A percentile compares a stretch with the other conserved stretches of the same genome.
These are phyloP conservation scores for Tetrahymena thermophila DNA, from an alignment of 73 alveolate species.

Conservation along the genomic window DNA sequence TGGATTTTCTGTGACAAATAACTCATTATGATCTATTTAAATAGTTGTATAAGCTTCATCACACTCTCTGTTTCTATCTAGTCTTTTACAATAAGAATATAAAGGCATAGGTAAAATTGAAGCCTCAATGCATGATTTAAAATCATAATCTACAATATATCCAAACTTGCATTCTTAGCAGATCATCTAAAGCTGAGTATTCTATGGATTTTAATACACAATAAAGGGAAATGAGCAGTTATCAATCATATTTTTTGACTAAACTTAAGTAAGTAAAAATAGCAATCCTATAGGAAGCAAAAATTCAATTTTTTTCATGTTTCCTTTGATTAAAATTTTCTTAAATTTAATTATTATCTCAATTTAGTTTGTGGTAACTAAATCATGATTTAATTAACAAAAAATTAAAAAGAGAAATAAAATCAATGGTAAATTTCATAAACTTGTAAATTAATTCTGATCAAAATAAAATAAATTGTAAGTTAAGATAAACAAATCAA, in stretches of 20 bases:
- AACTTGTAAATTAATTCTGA: too few relatives aligned
- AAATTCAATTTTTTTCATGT: too few relatives aligned
- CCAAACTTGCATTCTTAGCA: background rate
- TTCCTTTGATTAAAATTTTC: background rate
- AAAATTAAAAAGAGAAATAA: too few relatives aligned
- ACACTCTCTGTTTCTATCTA: background rate
- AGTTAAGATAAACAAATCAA: too few relatives aligned
- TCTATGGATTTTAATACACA: background rate
- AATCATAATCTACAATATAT: background rate
- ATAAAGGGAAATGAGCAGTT: background rate
- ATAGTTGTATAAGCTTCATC: background rate
- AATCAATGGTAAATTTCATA: too few relatives aligned
- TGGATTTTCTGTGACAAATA: background rate
- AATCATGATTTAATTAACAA: too few relatives aligned
- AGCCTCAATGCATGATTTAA: background rate
- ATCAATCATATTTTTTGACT: background rate
- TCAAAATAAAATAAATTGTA: too few relatives aligned
- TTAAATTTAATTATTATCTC: too few relatives aligned
- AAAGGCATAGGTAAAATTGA: background rate
- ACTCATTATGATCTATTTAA: background rate
- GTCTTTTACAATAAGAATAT: background rate
- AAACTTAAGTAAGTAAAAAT: background rate
- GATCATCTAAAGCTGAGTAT: background rate
- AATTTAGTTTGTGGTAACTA: too few relatives aligned
- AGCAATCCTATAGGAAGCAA: background rate